Base-by-base conservation (phyloP, 2,329 filamentous ascomycete genomes). In the Colletotrichum tofieldiae region DNA sequence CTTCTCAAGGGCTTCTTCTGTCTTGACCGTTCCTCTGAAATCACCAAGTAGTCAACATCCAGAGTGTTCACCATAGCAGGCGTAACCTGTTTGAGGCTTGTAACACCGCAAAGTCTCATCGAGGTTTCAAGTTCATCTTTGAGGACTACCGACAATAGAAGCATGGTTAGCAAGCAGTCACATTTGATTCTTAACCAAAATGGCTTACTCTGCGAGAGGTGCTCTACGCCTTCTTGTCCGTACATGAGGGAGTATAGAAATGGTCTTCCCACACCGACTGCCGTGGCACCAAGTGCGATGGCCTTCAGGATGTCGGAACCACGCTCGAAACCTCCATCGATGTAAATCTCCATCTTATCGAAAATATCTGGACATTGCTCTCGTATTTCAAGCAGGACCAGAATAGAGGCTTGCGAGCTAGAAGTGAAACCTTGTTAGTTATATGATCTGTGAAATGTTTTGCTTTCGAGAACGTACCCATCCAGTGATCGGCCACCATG, bases 221-320 rank as follows among this genome's bases (percentile, higher is more conserved):
- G 82, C 73, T 86, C 82, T 0, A 91, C 88, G 37, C 89, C 89
- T 51, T 83, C 79, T 78, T 85, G 67, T 3, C 73, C 75, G 35
- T 75, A 76, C 82, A 14, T 77, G 74, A 59, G 84, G 85, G 78
- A 86, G 84, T 1, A 95, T 59, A 96, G 82, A 23, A 92, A 89
- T 32, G 90, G 86, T 51, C 92, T 84, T 1, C 92, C 92, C 56
- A 94, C 86, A 5, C 93, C 93, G 0, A 95, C 93, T 43, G 91
- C 93, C 78, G 45, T 76, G 59, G 73, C 74, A 29, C 89, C 94
- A 32, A 87, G 86, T 49, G 95, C 84, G 85, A 94, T 93, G 1
- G 89, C 88, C 77, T 94, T 91, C 78, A 90, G 94, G 2, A 93
- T 87, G 75, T 93, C 91, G 0, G 90, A 89, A 0, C 91, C 92